Percentiles rank a stretch among this genome's conserved stretches.
Evolutionary conservation across 352 stramenopile species (phyloP).

Genomic region (Phytopythium ostracodes): DNA sequence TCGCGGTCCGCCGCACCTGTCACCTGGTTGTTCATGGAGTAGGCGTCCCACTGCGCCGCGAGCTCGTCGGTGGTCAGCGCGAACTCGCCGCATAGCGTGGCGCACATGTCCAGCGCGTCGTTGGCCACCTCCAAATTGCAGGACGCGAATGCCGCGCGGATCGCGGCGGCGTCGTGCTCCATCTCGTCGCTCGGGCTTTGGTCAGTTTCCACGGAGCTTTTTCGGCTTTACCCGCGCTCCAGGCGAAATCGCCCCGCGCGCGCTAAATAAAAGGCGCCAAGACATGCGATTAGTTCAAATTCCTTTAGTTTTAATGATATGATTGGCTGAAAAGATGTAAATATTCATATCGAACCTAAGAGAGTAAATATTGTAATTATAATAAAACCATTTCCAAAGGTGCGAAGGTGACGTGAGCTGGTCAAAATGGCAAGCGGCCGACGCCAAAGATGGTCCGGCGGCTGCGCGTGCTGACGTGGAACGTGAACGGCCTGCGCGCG

Average conservation of each 20-base stretch:
- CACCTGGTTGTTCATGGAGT: slow-evolving; percentile 85
- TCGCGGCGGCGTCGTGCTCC: slow-evolving; percentile 48
- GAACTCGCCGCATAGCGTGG: slow-evolving; percentile 74
- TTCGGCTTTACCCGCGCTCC: not conserved
- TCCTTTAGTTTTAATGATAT: not conserved
- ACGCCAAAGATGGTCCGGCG: slow-evolving; percentile 9
- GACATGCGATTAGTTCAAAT: not conserved
- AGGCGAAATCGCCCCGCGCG: slow-evolving; percentile 7
- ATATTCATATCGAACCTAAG: not conserved
- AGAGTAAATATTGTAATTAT: not conserved
- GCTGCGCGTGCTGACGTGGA: slow-evolving; percentile 76
- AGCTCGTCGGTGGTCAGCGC: slow-evolving; percentile 72
- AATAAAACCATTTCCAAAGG: not conserved
- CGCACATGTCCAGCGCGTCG: slow-evolving; percentile 61
- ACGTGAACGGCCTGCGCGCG: slow-evolving; percentile 81
- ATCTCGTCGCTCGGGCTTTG: slow-evolving; percentile 18
- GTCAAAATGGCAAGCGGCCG: not conserved
- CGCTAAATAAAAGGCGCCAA: slow-evolving; percentile 3
- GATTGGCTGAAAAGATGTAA: not conserved
- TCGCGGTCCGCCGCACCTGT: slow-evolving; percentile 47
- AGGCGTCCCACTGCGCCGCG: slow-evolving; percentile 78
- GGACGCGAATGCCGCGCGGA: slow-evolving; percentile 67
- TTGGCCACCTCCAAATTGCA: slow-evolving; percentile 73
- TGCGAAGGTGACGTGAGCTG: not conserved
- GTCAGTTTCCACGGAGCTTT: not conserved